Evolutionary conservation across 2,329 filamentous ascomycete species (phyloP).

Genomic region (Truncatella angustata): DNA sequence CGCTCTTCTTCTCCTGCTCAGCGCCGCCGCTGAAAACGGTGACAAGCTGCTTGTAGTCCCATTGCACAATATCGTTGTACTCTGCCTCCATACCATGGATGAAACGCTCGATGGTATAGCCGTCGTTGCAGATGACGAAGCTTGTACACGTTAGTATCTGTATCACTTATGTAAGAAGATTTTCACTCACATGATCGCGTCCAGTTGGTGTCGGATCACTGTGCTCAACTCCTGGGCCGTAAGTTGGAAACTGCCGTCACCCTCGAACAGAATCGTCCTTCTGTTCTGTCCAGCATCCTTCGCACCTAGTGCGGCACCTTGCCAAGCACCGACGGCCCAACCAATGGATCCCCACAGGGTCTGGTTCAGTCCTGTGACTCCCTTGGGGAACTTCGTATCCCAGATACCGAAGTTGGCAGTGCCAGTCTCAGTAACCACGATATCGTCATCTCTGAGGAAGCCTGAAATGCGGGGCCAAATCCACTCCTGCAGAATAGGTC

Average conservation of each 20-base stretch:
- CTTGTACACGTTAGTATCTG: conserved; percentile 29
- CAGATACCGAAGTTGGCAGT: conserved; percentile 87
- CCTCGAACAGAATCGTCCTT: conserved; percentile 81
- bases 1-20: conserved; percentile 36
- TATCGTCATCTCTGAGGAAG: conserved; percentile 70
- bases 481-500: conserved; percentile 65
- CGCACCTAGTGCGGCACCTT: conserved; percentile 70
- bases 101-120: conserved; percentile 85
- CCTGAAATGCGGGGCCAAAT: conserved; percentile 76
- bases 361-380: conserved; percentile 79
- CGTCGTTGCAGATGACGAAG: conserved; percentile 84
- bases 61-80: conserved; percentile 79
- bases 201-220: conserved; percentile 73
- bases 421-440: conserved; percentile 83
- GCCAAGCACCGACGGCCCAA: conserved; percentile 57
- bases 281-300: conserved; percentile 55
- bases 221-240: conserved; percentile 82
- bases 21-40: conserved; percentile 62
- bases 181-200: conserved; percentile 68
- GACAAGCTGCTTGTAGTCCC: conserved; percentile 70
- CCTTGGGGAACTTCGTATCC: conserved; percentile 75
- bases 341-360: conserved; percentile 70
- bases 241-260: conserved; percentile 83
- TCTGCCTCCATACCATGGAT: conserved; percentile 78
- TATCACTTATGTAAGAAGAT: background rate